Percentiles rank a stretch among this genome's conserved stretches.
Evolutionary conservation across 768 basidiomycete genomes (phyloP).

Genomic region (Trametopsis cervina): DNA sequence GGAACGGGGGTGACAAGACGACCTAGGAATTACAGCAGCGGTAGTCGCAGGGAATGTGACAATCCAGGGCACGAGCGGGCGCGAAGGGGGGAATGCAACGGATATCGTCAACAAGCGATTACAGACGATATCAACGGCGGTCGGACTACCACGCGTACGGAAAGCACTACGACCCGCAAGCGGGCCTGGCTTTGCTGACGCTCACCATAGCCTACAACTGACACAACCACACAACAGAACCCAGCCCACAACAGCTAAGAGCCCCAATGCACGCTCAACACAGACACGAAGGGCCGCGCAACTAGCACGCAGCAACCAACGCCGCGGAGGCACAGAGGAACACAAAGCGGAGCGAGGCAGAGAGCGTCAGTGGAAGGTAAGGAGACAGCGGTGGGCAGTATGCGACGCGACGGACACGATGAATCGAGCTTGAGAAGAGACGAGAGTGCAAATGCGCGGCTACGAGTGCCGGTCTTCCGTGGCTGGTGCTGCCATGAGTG

Average conservation of each 20-base stretch:
- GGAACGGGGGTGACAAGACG: conserved; percentile 7
- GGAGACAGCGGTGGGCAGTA: conserved; percentile 7
- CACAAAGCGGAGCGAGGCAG: conserved; percentile 7
- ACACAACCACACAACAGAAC: background rate
- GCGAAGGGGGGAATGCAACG: background rate
- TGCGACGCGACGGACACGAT: background rate
- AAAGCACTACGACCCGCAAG: conserved; percentile 11
- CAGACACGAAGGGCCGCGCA: conserved; percentile 6
- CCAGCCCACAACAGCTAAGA: background rate
- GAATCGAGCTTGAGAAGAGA: conserved; percentile 10
- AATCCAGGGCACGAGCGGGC: conserved; percentile 6
- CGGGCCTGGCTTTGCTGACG: conserved; percentile 13
- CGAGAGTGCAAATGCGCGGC: background rate
- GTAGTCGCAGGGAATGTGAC: conserved; percentile 2
- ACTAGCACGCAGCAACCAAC: conserved; percentile 19
- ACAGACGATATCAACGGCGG: background rate
- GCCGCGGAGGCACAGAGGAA: conserved; percentile 11
- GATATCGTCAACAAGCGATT: conserved; percentile 2
- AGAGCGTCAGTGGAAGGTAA: conserved; percentile 10
- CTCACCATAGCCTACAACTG: conserved; percentile 16
- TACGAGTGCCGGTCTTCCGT: conserved; percentile 21
- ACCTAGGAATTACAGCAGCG: conserved; percentile 11
- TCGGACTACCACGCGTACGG: conserved; percentile 4
- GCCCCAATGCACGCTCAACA: background rate
- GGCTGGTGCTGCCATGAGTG: conserved; percentile 11